Evolutionary conservation across 2,329 filamentous ascomycete species (phyloP), one percentile per base, ranked within the genome.

Genomic region (Tolypocladium guangdongense): DNA sequence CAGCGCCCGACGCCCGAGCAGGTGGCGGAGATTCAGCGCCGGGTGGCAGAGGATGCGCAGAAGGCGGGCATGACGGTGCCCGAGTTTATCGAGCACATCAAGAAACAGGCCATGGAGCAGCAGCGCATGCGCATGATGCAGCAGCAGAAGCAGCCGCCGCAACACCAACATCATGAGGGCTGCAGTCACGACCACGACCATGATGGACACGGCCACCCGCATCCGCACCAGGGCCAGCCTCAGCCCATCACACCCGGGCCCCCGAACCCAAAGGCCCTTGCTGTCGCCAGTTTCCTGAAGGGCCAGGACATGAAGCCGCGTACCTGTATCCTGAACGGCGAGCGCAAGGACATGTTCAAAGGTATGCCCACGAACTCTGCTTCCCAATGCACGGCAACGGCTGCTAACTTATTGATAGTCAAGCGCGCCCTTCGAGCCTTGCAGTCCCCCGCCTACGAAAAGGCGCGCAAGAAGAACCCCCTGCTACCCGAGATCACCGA

Each of bases 271-370:
- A 84, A 90, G 64, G 91, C 90, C 22, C 73, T 97, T 47, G 90
- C 91, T 10, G 80, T 99, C 52, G 95, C 93, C 60, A 86, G 89
- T 64, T 99, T 95, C 72, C 74, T 99, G 55, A 84, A 84, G 61
- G 71, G 80, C 55, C 91, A 96, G 72, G 82, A 93, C 55, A 74
- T 99, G 59, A 99, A 99, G 79, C 79, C 82, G 20, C 80, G 93
- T 58, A 96, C 91, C 20, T 92, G 88, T 68, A 95, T 99, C 59
- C 81, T 97, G 59, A 91, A 96, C 60, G 93, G 93, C 63, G 91
- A 96, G 78, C 83, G 93, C 64, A 97, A 96, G 74, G 92, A 99
- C 60, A 95, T 99, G 88, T 97, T 99, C 72, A 87, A 86, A 78
- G 90, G 90, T 92, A 76, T 50, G 66, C 57, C 24, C 33, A 14